Evolutionary conservation across 164 flowering plant genomes (phyloP), one percentile per base, ranked within the genome.

Genomic region (Taxillus chinensis): DNA sequence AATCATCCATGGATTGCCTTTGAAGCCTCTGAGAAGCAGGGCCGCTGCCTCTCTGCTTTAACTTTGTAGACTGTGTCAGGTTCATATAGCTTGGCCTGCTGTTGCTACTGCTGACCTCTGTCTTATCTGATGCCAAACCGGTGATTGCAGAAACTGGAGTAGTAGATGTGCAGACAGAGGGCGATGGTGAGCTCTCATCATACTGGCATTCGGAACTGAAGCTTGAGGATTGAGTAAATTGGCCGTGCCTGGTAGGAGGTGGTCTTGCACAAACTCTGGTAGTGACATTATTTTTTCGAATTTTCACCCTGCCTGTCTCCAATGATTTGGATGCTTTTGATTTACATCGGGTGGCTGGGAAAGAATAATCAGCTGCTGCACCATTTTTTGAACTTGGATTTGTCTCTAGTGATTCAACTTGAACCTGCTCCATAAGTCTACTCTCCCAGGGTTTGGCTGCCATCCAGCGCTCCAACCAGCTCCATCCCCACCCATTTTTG

Each of bases 381-480:
- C 58, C 77, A 2, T 17, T 67, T 76, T 84, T 83, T 8, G 76
- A 48, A 16, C 65, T 74, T 7, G 84, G 89, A 11, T 89, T 72
- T 37, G 39, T 78, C 57, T 77, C 85, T 2, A 68, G 60, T n/a
- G 74, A 53, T 9, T 76, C 80, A 7, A 57, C 60, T 0, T 73
- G 71, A 13, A 67, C 68, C 70, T 84, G 81, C 67, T 87, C 95
- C 91, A 92, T 86, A 61, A 93, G 64, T 61, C 96, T 79, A 55
- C 73, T 86, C 67, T 93, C 98, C 98, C 98, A 93, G 42, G 98
- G 98, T 79, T 79, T 86, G 11, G 96, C 96, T 10, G 95, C 84
- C 98, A 93, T 93, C 98, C 96, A 93, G 5, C 96, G 85, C 53
- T 93, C 99, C 43, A 93, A 71, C 99, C 99, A 93, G 70, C 88